Percentiles rank a stretch among this genome's conserved stretches.
These are phyloP conservation scores for Tulasnella sp. DNA, from an alignment of 768 basidiomycete species.

Conservation along the genomic window DNA sequence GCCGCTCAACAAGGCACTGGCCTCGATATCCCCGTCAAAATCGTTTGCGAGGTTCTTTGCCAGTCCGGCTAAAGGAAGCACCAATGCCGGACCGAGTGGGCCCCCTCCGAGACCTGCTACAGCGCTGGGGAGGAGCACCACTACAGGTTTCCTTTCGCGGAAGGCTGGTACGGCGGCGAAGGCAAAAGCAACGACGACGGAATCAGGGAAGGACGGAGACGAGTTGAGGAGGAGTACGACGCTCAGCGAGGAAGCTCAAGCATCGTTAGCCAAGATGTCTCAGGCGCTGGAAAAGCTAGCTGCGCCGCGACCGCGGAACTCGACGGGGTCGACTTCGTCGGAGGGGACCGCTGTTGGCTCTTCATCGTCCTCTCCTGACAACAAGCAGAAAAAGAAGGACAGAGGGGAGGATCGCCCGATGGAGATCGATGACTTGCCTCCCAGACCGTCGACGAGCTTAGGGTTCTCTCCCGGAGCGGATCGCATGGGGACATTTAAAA, in stretches of 20 bases:
- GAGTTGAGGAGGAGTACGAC: constrained; percentile 10
- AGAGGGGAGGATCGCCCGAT: constrained; percentile 31
- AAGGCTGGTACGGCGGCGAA: not conserved
- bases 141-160: not conserved
- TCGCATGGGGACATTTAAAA: constrained; percentile 35
- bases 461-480: constrained; percentile 19
- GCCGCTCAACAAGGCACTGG: not conserved
- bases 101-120: constrained; percentile 1
- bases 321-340: constrained; percentile 45
- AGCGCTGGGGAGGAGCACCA: not conserved
- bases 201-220: not conserved
- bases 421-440: constrained; percentile 22
- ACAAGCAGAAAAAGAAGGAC: constrained; percentile 42
- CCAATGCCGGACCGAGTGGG: not conserved
- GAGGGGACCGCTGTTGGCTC: not conserved
- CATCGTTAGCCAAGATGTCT: constrained; percentile 61
- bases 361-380: constrained; percentile 50
- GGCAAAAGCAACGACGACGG: not conserved
- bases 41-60: constrained; percentile 20
- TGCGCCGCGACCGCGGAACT: constrained; percentile 63
- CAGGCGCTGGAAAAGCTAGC: constrained; percentile 67
- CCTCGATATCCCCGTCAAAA: constrained; percentile 21
- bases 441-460: constrained; percentile 34
- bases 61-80: not conserved
- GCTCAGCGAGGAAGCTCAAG: constrained; percentile 24